Conservation (phyloP, 139 green algal genomes). For the Axilococcus clingmanii region DNA sequence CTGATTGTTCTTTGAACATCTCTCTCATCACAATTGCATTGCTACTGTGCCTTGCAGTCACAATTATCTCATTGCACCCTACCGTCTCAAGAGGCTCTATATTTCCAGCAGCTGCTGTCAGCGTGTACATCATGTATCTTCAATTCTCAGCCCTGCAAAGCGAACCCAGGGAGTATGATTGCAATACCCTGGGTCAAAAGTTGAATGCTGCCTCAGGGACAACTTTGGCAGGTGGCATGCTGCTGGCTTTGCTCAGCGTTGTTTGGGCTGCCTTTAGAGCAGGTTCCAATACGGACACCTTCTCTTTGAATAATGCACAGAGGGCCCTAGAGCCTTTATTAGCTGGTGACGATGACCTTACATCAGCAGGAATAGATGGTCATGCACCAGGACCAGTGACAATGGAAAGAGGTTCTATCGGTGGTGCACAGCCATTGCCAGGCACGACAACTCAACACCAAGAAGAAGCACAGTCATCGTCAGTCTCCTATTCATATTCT, state of each 20-base stretch:
- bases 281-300: constrained; percentile 73
- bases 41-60: constrained; percentile 57
- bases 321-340: constrained; percentile 6
- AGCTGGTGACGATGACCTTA: constrained; percentile 36
- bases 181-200: constrained; percentile 77
- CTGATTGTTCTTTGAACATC: constrained; percentile 83
- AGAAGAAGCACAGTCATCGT: background rate
- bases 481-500: constrained; percentile 30
- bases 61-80: constrained; percentile 49
- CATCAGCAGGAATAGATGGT: constrained; percentile 62
- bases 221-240: constrained; percentile 72
- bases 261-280: constrained; percentile 89
- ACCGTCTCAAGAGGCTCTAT: constrained; percentile 38
- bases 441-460: no score
- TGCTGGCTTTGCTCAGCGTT: constrained; percentile 61
- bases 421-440: background rate
- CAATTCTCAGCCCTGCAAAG: constrained; percentile 70
- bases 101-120: constrained; percentile 76
- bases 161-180: constrained; percentile 82
- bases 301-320: constrained; percentile 35
- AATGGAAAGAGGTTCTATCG: constrained; percentile 1
- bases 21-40: constrained; percentile 68
- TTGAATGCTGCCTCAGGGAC: constrained; percentile 54
- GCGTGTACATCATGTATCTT: constrained; percentile 87
- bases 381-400: constrained; percentile 7